These are phyloP conservation scores for Phoma sp. DNA, from an alignment of 2,329 filamentous ascomycete species.

Conservation along the genomic window DNA sequence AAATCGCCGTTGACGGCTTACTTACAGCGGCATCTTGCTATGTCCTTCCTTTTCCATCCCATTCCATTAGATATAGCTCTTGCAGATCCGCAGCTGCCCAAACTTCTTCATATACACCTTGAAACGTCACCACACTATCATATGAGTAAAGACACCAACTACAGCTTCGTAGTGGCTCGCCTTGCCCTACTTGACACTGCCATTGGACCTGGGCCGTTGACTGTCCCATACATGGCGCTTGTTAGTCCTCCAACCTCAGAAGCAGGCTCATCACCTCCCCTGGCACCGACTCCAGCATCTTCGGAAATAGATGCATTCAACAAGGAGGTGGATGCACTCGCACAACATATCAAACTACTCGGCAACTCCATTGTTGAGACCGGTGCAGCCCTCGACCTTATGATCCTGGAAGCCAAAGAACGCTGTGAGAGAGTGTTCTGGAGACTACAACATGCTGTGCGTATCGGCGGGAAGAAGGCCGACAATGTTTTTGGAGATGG, in stretches of 20 bases:
- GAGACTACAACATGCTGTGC: conserved; percentile 73
- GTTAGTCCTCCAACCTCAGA: conserved; percentile 35
- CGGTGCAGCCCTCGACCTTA: conserved; percentile 62
- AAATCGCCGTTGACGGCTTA: conserved; percentile 61
- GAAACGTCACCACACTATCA: conserved; percentile 56
- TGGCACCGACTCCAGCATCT: conserved; percentile 19
- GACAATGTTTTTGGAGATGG: conserved; percentile 50
- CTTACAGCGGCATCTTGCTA: conserved; percentile 71
- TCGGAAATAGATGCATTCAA: conserved; percentile 68
- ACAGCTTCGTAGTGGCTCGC: conserved; percentile 70
- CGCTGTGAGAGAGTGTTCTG: conserved; percentile 77
- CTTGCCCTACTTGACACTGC: conserved; percentile 76
- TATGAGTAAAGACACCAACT: conserved; percentile 68
- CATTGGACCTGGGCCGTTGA: conserved; percentile 68
- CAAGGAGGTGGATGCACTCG: conserved; percentile 71
- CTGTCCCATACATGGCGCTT: conserved; percentile 40
- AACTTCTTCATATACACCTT: conserved; percentile 39
- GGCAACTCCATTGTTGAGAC: conserved; percentile 73
- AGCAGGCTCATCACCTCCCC: conserved; percentile 26
- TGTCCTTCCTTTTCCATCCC: conserved; percentile 65
- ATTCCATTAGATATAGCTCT: conserved; percentile 34
- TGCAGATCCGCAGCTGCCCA: conserved; percentile 26
- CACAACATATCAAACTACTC: conserved; percentile 55
- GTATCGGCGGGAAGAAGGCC: conserved; percentile 62
- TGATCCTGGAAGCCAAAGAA: conserved; percentile 78